Base-by-base conservation (phyloP, 208 protist genomes). In the Leishmania guyanensis region DNA sequence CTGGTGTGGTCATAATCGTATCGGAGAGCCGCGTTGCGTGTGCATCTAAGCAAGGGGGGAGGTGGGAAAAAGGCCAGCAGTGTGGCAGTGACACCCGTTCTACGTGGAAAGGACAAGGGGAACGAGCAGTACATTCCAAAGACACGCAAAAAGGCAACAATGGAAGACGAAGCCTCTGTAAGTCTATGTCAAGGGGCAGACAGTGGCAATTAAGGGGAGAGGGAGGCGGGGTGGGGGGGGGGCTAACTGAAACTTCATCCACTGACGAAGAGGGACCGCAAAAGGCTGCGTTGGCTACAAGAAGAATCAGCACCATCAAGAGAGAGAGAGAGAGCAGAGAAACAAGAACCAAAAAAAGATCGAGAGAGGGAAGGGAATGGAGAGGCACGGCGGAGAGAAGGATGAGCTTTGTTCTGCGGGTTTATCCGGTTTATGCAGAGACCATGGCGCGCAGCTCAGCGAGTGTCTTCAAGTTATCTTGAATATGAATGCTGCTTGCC, bases 361-460 rank as follows among this genome's bases (percentile, higher is more conserved):
- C 29, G 5, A 68, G 29, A 39, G 29, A 9, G n/a, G 60, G 22
- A 26, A 26, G 60, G 9, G 60, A 9, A 26, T 5, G 10, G 64
- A 69, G 26, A 36, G 10, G 33, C 17, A 2, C 10, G 10, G 26
- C 22, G 12, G 14, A 36, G 69, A 29, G 5, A 14, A 14, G 17
- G 14, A 46, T 5, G 16, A 14, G 4, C 33, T 26, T 62, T 20
- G 14, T 5, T 3, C 10, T 50, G 10, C 26, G 14, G 26, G 22
- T n/a, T 17, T 53, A 22, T 3, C 16, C 8, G 2, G 20, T 39
- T 33, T 29, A 77, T 33, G 68, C 79, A 2, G 83, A 79, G 36
- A 91, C 79, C 66, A 88, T 84, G 2, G 90, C 84, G 16, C 87
- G 88, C 74, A 96, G 66, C 48, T 92, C 85, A 3, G 82, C 53